Evolutionary conservation across 169 alveolate species (phyloP).

Genomic region (Theileria orientalis): DNA sequence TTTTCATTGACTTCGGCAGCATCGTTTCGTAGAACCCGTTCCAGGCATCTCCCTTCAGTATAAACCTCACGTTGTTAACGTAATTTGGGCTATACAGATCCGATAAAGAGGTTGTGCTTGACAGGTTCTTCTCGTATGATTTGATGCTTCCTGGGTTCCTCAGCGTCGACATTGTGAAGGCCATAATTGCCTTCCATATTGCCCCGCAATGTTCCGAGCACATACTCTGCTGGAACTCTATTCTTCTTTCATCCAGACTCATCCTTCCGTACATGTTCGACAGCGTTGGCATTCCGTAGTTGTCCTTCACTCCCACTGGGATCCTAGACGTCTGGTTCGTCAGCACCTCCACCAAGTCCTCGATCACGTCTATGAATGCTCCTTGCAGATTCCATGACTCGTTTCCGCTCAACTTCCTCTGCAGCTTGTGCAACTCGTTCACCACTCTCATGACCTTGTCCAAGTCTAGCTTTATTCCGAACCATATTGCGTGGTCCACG

Average conservation of each 20-base stretch:
- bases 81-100: slow-evolving; percentile 69
- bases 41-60: slow-evolving; percentile 76
- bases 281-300: slow-evolving; percentile 70
- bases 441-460: slow-evolving; percentile 64
- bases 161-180: slow-evolving; percentile 73
- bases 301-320: slow-evolving; percentile 36
- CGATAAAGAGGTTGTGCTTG: slow-evolving; percentile 60
- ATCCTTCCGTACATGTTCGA: slow-evolving; percentile 59
- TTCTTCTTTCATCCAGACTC: slow-evolving; percentile 69
- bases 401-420: slow-evolving; percentile 35
- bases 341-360: slow-evolving; percentile 51
- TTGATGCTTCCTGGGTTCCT: slow-evolving; percentile 75
- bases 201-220: slow-evolving; percentile 78
- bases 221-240: slow-evolving; percentile 76
- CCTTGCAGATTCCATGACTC: slow-evolving; percentile 64
- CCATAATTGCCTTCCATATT: slow-evolving; percentile 71
- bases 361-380: slow-evolving; percentile 58
- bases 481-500: slow-evolving; percentile 79
- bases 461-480: slow-evolving; percentile 71
- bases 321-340: slow-evolving; percentile 46
- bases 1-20: slow-evolving; percentile 73
- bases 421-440: slow-evolving; percentile 67
- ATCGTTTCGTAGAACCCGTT: slow-evolving; percentile 69
- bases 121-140: slow-evolving; percentile 68
- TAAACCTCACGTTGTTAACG: slow-evolving; percentile 69